Base-by-base conservation (phyloP, 1,284 basidiomycete species). In the Trichosporon sp. region DNA sequence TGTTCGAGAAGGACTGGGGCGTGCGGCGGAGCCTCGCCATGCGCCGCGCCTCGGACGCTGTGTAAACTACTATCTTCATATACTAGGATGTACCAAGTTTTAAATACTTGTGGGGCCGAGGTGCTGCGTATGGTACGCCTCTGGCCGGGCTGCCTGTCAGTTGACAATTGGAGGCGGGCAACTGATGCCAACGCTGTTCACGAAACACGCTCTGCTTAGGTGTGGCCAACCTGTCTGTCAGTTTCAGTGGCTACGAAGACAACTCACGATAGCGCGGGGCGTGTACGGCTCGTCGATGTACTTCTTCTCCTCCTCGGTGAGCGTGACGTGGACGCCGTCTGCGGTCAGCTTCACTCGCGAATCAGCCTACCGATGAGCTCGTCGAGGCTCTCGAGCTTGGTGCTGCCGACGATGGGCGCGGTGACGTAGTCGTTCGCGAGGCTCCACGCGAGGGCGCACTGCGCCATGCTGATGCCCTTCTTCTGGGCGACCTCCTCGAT, bases 401-500 rank as follows among this genome's bases (percentile, higher is more conserved):
- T 82, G 11, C 76, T 75, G 5, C 81, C 81, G 12, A 83, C 70
- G 64, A 82, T 82, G 2, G 80, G 80, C 11, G 81, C 80, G 1
- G 79, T 79, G 47, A 80, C 69, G 47, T 70, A 75, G 23, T 72
- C 69, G 27, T 77, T 75, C 29, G 78, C 70, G 29, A 87, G 68
- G 4, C 78, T 74, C 88, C 88, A 89, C 12, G 87, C 88, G 7
- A 87, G 71, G 3, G 85, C 83, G 38, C 89, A 81, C 74, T 89
- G 87, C 1, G 87, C 86, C 88, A 89, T 89, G 70, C 81, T 84
- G 62, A 86, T 74, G 1, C 83, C 84, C 64, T 78, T 81, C 75
- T 87, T 86, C 72, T 85, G 85, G 8, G 88, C 86, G 29, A 89
- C 71, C 70, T 87, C 85, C 71, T 87, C 85, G 32, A 88, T 85